Evolutionary conservation across 106 monocot genomes (phyloP).

Genomic region (Apostasia shenzhenica): DNA sequence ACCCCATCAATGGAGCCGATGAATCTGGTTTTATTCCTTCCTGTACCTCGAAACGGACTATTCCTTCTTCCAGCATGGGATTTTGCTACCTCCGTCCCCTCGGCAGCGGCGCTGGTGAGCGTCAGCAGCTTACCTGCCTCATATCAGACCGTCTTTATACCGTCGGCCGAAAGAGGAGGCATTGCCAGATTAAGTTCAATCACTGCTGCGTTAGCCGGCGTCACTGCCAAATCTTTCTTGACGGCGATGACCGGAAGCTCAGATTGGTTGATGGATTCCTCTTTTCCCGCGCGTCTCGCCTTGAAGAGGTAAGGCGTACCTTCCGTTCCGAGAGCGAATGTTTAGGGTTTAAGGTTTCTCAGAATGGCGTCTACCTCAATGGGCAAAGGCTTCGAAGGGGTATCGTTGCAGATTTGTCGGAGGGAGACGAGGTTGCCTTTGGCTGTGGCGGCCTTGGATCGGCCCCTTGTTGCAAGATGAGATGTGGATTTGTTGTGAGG

Average conservation of each 20-base stretch:
- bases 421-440: constrained; percentile 52
- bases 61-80: constrained; percentile 1
- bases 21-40: background rate
- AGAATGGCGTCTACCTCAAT: constrained; percentile 60
- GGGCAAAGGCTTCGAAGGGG: constrained; percentile 32
- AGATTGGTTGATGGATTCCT: constrained; percentile 43
- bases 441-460: constrained; percentile 12
- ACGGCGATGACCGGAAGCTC: constrained; percentile 33
- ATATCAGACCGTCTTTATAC: constrained; percentile 56
- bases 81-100: constrained; percentile 34
- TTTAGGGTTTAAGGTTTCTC: constrained; percentile 16
- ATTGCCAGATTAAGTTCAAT: constrained; percentile 28
- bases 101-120: background rate
- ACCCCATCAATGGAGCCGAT: no score
- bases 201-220: constrained; percentile 32
- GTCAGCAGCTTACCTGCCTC: constrained; percentile 19
- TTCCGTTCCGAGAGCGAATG: background rate
- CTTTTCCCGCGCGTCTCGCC: constrained; percentile 1
- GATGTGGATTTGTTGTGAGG: constrained; percentile 53
- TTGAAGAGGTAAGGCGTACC: constrained; percentile 15
- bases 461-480: background rate
- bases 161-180: constrained; percentile 31
- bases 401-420: constrained; percentile 20
- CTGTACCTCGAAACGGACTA: constrained; percentile 2
- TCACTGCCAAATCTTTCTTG: constrained; percentile 62